Evolutionary conservation across 768 basidiomycete species (phyloP), one percentile per base, ranked within the genome.

Genomic region (Suillus tomentosus): DNA sequence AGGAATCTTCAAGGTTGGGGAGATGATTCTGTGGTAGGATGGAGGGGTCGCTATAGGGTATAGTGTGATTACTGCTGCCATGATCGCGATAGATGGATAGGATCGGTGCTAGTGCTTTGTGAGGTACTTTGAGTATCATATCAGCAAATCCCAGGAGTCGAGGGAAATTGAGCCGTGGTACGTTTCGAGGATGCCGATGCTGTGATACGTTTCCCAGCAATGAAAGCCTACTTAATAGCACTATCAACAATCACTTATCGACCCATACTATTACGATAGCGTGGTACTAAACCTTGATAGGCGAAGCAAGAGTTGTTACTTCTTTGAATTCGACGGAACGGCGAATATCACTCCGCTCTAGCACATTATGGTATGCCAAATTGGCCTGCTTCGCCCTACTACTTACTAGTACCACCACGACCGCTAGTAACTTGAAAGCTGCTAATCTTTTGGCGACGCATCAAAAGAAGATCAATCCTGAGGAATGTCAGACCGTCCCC

Each of bases 11-110:
- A 92, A 77, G 17, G 84, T 83, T 6, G 84, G 79, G 5, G 88
- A 89, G 63, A 88, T 70, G 34, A 91, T 84, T 61, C 84, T 84
- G 71, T 89, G 88, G 73, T 92, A 92, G 56, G 86, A 81, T 6
- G 79, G 66, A 11, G 86, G 85, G 6, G 84, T 86, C 22, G 66
- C 68, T 19, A 78, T 72, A 40, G 82, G 77, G 43, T 82, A 71
- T 43, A 86, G 74, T 50, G 82, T 67, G 50, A 80, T 78, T 22
- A 83, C 76, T 53, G 84, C 69, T 19, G 67, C 64, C 74, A 76
- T 76, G 27, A 50, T 59, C 40, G 54, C 36, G 36, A 24, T 61
- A 36, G 39, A 58, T 57, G 17, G 5, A 39, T 57, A 14, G 22
- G 9, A 24, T 39, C 22, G 24, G 37, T 36, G 7, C 13, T 56